Base-by-base conservation (phyloP, 179 eudicot genomes). In the Monotropa hypopitys region DNA sequence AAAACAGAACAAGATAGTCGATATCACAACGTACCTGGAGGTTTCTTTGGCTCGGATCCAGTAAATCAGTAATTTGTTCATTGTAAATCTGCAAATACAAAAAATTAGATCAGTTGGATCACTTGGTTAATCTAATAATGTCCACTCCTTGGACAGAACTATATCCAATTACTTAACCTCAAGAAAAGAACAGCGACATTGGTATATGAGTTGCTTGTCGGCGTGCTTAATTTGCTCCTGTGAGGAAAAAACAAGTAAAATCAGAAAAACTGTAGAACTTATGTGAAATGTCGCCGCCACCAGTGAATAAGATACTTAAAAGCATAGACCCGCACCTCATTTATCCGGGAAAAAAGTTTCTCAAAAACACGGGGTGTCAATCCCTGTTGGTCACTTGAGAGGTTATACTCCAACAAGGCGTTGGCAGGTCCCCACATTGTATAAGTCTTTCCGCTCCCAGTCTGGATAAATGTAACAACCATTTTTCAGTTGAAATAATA, bases 351-450 rank as follows among this genome's bases (percentile, higher is more conserved):
- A 86, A 96, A 93, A 43, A 96, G 94, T 46, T 83, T 83, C 56
- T 86, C 94, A 77, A 93, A 90, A 35, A 96, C 97, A 75, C 94
- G 98, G 46, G 99, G 98, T 18, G 98, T 90, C 79, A 96, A 85
- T 28, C 99, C 99, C 77, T 88, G 97, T 59, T 93, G 92, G 72
- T 90, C 92, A 85, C 83, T 81, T 45, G 80, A 79, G 32, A 83
- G 78, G 73, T 87, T 86, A 72, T 89, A 91, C 80, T 88, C 96
- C 83, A 80, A 82, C 89, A 96, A 87, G 66, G 97, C 92, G 72
- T 91, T 93, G 73, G 98, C 86, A 16, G 98, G 97, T 85, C 98
- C 99, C 99, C 98, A 96, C 85, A 96, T 90, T 28, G 98, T 93
- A 81, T 86, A 96, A 7, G 99, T 96, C 80, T 96, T 96, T 45